Evolutionary conservation across 139 green algal genomes (phyloP).

Genomic region (Chlorella sp.): DNA sequence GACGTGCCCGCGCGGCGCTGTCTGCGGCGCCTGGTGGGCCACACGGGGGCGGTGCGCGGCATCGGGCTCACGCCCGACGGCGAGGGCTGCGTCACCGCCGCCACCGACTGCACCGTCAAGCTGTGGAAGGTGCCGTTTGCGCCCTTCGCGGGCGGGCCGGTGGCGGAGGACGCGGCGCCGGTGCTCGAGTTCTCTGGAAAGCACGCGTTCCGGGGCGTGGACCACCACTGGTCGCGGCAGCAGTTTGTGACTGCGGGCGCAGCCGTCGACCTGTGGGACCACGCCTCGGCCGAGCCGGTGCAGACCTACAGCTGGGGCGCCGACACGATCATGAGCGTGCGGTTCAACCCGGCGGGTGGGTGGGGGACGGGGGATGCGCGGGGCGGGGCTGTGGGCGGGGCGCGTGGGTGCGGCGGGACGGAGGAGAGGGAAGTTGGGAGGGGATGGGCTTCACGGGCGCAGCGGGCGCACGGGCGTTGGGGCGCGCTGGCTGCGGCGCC

Average conservation of each 20-base stretch:
- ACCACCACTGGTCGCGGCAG: conserved; percentile 82
- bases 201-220: conserved; percentile 73
- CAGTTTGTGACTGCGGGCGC: conserved; percentile 88
- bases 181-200: conserved; percentile 71
- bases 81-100: conserved; percentile 74
- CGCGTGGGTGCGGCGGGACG: neutral
- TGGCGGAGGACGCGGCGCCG: conserved; percentile 56
- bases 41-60: conserved; percentile 78
- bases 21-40: conserved; percentile 74
- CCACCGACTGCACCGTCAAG: conserved; percentile 86
- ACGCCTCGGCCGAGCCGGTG: conserved; percentile 83
- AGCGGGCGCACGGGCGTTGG: no score
- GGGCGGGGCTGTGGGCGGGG: neutral
- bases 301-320: conserved; percentile 88
- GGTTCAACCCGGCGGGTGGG: conserved; percentile 91
- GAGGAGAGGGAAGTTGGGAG: no score
- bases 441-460: no score
- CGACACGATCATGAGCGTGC: conserved; percentile 85
- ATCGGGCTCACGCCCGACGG: conserved; percentile 82
- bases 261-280: conserved; percentile 92
- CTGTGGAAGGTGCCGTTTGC: conserved; percentile 90
- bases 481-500: no score
- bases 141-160: conserved; percentile 66
- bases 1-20: conserved; percentile 77
- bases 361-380: no score